Conservation (phyloP, 805 yeast species). For the Pichia thaimueangensis region DNA sequence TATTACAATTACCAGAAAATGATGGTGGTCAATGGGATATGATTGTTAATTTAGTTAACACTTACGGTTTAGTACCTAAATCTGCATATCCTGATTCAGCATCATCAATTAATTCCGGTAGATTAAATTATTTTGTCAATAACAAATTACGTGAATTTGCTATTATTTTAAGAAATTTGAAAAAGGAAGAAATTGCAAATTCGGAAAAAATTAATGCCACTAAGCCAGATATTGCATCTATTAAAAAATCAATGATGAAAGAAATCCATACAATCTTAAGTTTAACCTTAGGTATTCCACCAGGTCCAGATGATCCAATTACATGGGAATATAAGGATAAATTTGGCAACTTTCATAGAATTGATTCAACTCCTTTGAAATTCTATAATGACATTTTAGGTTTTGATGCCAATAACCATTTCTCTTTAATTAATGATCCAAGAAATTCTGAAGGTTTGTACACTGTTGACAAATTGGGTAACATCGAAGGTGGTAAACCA, state of each 20-base stretch:
- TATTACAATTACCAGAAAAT: constrained; percentile 58
- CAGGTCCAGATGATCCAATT: constrained; percentile 59
- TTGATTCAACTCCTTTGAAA: constrained; percentile 57
- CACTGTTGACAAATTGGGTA: constrained; percentile 72
- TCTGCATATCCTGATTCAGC: constrained; percentile 66
- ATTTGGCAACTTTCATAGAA: constrained; percentile 48
- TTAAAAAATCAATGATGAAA: constrained; percentile 40
- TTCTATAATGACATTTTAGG: constrained; percentile 54
- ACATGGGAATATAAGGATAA: constrained; percentile 75
- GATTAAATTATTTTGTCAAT: constrained; percentile 57
- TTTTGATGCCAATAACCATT: constrained; percentile 44
- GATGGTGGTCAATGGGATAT: constrained; percentile 93
- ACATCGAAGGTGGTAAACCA: constrained; percentile 65
- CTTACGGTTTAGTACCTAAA: constrained; percentile 78
- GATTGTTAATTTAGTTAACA: constrained; percentile 69
- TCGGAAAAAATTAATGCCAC: constrained; percentile 7
- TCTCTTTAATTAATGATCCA: constrained; percentile 79
- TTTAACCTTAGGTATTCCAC: constrained; percentile 72
- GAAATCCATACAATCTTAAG: constrained; percentile 63
- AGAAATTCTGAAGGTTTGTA: constrained; percentile 65
- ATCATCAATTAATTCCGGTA: constrained; percentile 47
- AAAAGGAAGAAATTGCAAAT: constrained; percentile 36
- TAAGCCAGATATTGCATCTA: constrained; percentile 15
- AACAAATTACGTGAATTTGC: constrained; percentile 77
- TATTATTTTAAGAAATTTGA: constrained; percentile 50